Conservation (phyloP, 208 protist species). For the Trypanosoma caninum region DNA sequence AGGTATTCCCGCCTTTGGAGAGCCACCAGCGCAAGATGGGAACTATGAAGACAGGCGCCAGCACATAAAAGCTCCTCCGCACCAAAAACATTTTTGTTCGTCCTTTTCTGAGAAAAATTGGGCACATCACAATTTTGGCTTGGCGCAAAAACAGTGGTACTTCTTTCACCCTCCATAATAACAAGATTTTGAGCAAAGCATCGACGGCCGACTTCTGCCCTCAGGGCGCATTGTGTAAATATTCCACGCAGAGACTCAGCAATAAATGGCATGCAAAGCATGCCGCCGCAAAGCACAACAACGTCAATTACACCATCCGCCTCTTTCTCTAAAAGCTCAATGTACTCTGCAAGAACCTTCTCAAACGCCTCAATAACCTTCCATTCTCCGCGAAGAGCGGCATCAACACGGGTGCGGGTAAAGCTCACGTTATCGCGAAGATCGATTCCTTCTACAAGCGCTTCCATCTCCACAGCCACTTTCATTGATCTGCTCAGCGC, state of each 20-base stretch:
- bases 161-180: constrained; percentile 19
- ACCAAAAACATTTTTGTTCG: constrained; percentile 27
- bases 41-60: constrained; percentile 74
- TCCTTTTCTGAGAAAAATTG: background rate
- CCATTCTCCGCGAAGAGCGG: constrained; percentile 66
- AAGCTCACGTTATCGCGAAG: constrained; percentile 74
- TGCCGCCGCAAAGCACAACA: constrained; percentile 73
- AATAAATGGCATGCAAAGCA: constrained; percentile 65
- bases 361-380: constrained; percentile 54
- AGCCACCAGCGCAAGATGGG: constrained; percentile 35
- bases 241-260: constrained; percentile 36
- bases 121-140: background rate
- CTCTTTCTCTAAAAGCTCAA: constrained; percentile 19
- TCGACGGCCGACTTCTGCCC: background rate
- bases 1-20: constrained; percentile 18
- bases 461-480: constrained; percentile 81
- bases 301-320: constrained; percentile 30
- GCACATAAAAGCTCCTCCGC: constrained; percentile 59
- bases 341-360: constrained; percentile 48
- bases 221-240: constrained; percentile 19
- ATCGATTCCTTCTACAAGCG: constrained; percentile 86
- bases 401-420: constrained; percentile 59
- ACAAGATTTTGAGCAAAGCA: constrained; percentile 24
- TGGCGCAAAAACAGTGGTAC: constrained; percentile 9
- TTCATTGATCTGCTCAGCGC: constrained; percentile 58